A percentile compares a stretch with the other conserved stretches of the same genome.
phyloP scores from a whole-genome alignment of 352 stramenopile genomes.

The Globisporangium perplexum region DNA sequence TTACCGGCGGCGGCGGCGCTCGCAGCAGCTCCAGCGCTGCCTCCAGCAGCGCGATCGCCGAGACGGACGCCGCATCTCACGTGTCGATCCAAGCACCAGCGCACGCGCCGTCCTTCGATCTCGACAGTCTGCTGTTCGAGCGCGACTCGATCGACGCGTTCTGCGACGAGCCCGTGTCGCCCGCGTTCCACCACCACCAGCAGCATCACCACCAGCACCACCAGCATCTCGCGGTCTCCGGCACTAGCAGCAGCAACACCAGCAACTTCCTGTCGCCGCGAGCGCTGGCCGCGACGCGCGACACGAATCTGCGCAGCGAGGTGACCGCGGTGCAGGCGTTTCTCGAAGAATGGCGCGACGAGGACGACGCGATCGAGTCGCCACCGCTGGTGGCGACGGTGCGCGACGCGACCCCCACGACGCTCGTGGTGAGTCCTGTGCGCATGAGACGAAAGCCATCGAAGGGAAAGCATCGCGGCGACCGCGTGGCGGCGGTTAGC shows the following conservation, averaged over 20 bases:
- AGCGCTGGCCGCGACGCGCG: background rate
- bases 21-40: too few species aligned
- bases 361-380: background rate
- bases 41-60: too few species aligned
- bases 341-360: conserved; percentile 7
- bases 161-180: background rate
- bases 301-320: background rate
- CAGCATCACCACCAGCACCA: background rate
- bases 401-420: background rate
- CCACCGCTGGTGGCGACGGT: too few species aligned
- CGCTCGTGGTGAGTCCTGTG: background rate
- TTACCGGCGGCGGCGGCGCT: too few species aligned
- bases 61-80: background rate
- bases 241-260: too few species aligned
- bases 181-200: background rate
- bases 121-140: conserved; percentile 7
- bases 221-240: background rate
- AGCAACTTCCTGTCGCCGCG: background rate
- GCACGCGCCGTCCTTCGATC: background rate
- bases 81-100: background rate
- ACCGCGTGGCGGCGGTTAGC: too few species aligned
- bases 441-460: background rate
- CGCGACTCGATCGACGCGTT: conserved; percentile 10
- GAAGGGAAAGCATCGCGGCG: too few species aligned
- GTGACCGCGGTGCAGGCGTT: conserved; percentile 6